Conservation (phyloP, 441 rosid species). For the Syzygium syzygioides region DNA sequence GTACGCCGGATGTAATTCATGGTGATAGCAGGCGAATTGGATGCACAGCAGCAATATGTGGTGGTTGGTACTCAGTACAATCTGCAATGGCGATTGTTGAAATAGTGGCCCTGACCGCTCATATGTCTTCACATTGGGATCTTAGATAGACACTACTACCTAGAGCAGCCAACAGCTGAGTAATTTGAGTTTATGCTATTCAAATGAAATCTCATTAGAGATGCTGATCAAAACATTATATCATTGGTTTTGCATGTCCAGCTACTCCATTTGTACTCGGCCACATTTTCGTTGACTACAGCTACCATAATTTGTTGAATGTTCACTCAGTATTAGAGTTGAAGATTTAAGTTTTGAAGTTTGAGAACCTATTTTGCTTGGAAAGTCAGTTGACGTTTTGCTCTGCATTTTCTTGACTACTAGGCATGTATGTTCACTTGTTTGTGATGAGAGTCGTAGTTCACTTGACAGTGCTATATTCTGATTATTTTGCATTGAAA, state of each 20-base stretch:
- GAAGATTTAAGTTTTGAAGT: background rate
- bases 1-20: background rate
- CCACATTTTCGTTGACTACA: background rate
- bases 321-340: background rate
- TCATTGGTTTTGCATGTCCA: background rate
- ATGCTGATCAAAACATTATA: background rate
- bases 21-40: background rate
- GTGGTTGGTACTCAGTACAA: background rate
- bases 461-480: background rate
- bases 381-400: background rate
- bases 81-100: background rate
- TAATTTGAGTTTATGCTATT: background rate
- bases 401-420: background rate
- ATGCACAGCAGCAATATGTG: background rate
- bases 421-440: background rate
- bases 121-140: background rate
- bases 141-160: background rate
- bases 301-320: background rate
- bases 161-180: background rate
- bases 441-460: background rate
- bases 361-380: background rate
- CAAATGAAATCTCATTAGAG: background rate
- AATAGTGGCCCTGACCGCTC: rapidly evolving
- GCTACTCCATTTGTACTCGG: background rate
- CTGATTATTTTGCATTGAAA: background rate